Evolutionary conservation across 2,329 filamentous ascomycete genomes (phyloP), one percentile per base, ranked within the genome.

Genomic region (Magnaporthiopsis poae): DNA sequence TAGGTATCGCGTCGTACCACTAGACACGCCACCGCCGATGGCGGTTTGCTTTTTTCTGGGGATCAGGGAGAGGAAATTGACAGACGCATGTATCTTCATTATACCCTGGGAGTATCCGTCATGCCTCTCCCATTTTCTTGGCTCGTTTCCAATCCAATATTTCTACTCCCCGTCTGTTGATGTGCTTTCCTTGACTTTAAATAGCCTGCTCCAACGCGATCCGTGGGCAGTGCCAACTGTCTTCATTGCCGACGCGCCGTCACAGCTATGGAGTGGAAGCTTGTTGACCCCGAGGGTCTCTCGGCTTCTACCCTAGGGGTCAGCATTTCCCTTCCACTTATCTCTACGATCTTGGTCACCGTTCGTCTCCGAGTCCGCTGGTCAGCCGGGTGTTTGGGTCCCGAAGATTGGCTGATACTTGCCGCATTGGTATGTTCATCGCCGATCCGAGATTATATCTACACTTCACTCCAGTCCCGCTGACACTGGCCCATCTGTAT

Each of bases 381-480:
- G 52, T 46, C 21, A 21, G 62, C 62, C 29, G 59, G 31, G 25
- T 64, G 62, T 64, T 12, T 52, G 21, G 62, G 62, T 3, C 15
- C 29, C 13, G 62, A 64, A 8, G 62, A 64, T 29, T 59, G 39
- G 39, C n/a, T 64, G 27, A 64, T 64, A 7, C 59, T 25, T 21
- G 62, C 62, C 3, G 62, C 36, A 15, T 36, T 64, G 25, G 60
- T 61, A 61, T 12, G 25, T 61, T 15, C 60, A 27, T n/a, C 12
- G 15, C 5, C 35, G 7, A 35, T 8, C 35, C 35, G 35, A 35
- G 35, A 15, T 39, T 9, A 1, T 15, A 3, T 39, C 7, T 3
- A 39, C 5, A 1, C 5, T 15, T 39, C 15, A 11, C 36, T 18
- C 3, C 59, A 27, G 59, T n/a, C 59, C 59, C 2, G 25, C 29